These are phyloP conservation scores for Xanthoparmelia taractica DNA, from an alignment of 495 filamentous ascomycete genomes.

Conservation along the genomic window DNA sequence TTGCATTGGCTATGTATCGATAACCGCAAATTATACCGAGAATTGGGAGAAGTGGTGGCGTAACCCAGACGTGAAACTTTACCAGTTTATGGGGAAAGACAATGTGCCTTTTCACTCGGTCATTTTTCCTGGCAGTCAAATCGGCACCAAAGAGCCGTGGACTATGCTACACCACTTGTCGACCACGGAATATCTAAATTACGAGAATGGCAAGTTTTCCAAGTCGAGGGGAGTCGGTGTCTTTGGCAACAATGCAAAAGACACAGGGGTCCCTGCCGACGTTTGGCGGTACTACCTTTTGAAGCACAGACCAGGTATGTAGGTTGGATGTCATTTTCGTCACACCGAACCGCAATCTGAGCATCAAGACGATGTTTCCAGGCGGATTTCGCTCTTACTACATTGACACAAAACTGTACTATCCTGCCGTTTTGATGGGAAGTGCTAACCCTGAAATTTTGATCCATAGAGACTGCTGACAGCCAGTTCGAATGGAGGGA, in stretches of 20 bases:
- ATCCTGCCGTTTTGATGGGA: background rate
- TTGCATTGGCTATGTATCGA: constrained; percentile 91
- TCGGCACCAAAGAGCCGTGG: constrained; percentile 81
- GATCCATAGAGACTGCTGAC: constrained; percentile 61
- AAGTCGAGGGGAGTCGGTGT: constrained; percentile 86
- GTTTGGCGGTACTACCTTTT: constrained; percentile 94
- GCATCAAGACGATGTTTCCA: background rate
- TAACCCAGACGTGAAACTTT: constrained; percentile 80
- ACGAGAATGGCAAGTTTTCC: constrained; percentile 92
- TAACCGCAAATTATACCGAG: constrained; percentile 85
- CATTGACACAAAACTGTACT: no score
- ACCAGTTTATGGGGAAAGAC: constrained; percentile 98
- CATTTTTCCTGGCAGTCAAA: constrained; percentile 81
- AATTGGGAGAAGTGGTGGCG: constrained; percentile 97
- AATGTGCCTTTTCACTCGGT: constrained; percentile 90
- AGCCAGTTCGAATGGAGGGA: constrained; percentile 82
- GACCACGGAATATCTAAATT: constrained; percentile 93
- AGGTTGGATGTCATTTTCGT: background rate
- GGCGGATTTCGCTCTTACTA: background rate
- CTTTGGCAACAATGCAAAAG: constrained; percentile 80
- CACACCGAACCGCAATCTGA: background rate
- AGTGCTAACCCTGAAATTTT: background rate
- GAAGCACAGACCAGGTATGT: constrained; percentile 57
- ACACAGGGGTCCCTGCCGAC: constrained; percentile 77
- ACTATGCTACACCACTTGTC: constrained; percentile 84